Conservation (phyloP, 441 rosid species). For the Iberis amara region DNA sequence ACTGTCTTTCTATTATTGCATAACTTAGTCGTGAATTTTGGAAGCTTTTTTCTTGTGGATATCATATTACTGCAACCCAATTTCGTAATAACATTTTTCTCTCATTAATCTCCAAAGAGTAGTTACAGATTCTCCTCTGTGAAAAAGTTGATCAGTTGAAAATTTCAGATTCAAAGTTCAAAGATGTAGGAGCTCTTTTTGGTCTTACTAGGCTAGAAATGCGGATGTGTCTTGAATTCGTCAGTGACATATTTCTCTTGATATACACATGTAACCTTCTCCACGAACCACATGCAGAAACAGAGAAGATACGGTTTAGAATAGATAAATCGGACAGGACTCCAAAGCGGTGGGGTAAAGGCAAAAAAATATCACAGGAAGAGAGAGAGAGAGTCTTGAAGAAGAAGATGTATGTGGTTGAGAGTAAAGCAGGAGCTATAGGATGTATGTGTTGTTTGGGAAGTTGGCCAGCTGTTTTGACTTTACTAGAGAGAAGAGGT, state of each 20-base stretch:
- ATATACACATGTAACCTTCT: conserved; percentile 23
- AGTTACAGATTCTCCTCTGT: not conserved
- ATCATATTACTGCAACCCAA: too few species aligned
- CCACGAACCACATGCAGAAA: conserved; percentile 15
- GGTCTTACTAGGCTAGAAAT: conserved; percentile 24
- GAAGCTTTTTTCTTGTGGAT: too few species aligned
- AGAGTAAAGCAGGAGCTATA: conserved; percentile 84
- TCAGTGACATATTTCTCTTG: conserved; percentile 1
- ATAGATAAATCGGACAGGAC: conserved; percentile 1
- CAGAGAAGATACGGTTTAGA: not conserved
- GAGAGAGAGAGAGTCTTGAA: not conserved
- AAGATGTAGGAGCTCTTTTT: conserved; percentile 12
- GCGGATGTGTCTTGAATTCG: conserved; percentile 20
- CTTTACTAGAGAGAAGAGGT: conserved; percentile 71
- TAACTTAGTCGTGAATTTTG: too few species aligned
- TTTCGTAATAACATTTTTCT: too few species aligned
- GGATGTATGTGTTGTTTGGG: conserved; percentile 78
- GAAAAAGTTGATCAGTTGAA: conserved; percentile 1
- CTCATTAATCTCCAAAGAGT: not conserved
- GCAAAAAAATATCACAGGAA: conserved; percentile 20
- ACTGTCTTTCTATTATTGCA: too few species aligned
- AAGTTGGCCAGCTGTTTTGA: conserved; percentile 86
- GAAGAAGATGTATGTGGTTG: conserved; percentile 52
- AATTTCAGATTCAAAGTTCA: conserved; percentile 13
- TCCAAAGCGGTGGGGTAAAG: conserved; percentile 23